phyloP scores from a whole-genome alignment of 140 eudicot species.

The Stevia rebaudiana region DNA sequence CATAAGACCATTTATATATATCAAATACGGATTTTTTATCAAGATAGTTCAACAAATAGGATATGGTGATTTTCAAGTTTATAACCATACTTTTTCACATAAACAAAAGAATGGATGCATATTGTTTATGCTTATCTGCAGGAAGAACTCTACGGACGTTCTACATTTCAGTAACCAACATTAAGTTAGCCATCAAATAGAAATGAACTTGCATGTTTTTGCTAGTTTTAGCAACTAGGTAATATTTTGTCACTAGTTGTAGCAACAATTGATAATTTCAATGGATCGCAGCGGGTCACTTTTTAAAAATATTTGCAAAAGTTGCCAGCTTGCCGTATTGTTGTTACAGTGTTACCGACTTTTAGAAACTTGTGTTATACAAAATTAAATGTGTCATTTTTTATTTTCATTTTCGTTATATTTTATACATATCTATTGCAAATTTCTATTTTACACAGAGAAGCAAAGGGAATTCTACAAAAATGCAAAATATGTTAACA shows the following conservation, averaged over 20 bases:
- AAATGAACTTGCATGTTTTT: too few relatives aligned
- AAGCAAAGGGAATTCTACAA: conserved; percentile 78
- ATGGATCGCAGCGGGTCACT: too few relatives aligned
- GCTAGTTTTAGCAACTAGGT: too few relatives aligned
- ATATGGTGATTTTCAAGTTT: background rate
- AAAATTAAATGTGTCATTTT: background rate
- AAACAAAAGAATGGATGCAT: background rate
- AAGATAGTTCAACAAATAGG: too few relatives aligned
- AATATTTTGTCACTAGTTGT: too few relatives aligned
- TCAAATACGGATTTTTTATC: background rate
- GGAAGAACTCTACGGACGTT: too few relatives aligned
- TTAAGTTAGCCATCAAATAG: too few relatives aligned
- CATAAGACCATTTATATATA: background rate
- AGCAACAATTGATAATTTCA: too few relatives aligned
- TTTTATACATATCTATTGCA: background rate
- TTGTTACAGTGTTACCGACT: background rate
- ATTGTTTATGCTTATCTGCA: background rate
- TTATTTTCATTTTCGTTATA: background rate
- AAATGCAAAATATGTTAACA: conserved; percentile 69
- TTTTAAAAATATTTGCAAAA: background rate
- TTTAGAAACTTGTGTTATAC: background rate
- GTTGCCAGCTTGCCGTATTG: background rate
- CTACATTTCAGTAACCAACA: background rate
- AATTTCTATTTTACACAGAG: conserved; percentile 36
- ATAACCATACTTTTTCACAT: background rate